A percentile compares a stretch with the other conserved stretches of the same genome.
phyloP scores from a whole-genome alignment of 2,329 filamentous ascomycete species.

The Colletotrichum spaethianum region DNA sequence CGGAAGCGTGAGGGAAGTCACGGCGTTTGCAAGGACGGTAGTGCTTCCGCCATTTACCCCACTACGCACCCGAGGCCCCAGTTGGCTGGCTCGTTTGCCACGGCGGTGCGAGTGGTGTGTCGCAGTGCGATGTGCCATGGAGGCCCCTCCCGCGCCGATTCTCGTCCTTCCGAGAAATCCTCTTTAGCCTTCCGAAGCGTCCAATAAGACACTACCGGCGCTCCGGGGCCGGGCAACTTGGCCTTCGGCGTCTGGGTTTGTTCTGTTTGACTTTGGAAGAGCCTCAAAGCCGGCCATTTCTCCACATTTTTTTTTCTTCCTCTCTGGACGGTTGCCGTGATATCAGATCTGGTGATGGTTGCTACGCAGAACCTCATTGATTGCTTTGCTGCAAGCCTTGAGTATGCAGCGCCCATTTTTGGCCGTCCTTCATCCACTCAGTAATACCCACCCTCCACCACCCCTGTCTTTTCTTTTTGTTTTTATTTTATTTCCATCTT shows the following conservation, averaged over 20 bases:
- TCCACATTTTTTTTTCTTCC: conserved; percentile 1
- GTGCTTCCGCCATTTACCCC: neutral
- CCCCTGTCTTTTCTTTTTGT: neutral
- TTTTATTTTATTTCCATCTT: neutral
- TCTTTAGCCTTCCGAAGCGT: conserved; percentile 22
- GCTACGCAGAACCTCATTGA: conserved; percentile 22
- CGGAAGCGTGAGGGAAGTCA: neutral
- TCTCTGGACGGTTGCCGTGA: neutral
- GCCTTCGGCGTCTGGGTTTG: conserved; percentile 17
- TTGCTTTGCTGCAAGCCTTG: conserved; percentile 3
- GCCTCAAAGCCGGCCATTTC: neutral
- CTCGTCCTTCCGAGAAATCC: conserved; percentile 42
- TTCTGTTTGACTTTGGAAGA: neutral
- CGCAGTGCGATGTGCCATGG: conserved; percentile 10
- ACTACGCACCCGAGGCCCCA: neutral
- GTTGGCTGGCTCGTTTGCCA: neutral
- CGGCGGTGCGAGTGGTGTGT: neutral
- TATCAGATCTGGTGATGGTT: conserved; percentile 31
- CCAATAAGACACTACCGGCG: conserved; percentile 36
- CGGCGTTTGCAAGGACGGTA: neutral
- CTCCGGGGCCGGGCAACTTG: conserved; percentile 34
- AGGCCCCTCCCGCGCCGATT: conserved; percentile 35
- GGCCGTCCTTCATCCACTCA: conserved; percentile 14
- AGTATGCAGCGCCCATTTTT: conserved; percentile 10
- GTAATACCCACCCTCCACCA: conserved; percentile 16